phyloP scores from a whole-genome alignment of 2,329 filamentous ascomycete species.

The Endocalyx cinctus region DNA sequence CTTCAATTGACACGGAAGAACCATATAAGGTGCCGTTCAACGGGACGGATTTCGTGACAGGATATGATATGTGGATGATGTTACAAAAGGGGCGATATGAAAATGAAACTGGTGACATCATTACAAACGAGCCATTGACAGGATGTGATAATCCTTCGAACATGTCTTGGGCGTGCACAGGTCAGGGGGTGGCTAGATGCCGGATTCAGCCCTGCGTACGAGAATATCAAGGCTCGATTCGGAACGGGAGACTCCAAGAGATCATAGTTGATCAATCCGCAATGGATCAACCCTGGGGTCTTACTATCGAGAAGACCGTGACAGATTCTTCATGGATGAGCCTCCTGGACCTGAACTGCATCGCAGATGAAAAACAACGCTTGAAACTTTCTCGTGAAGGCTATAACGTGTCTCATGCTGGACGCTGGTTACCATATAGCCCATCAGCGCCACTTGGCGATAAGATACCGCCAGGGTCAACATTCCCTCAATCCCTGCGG shows the following conservation, averaged over 20 bases:
- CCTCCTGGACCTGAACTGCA: slow-evolving; percentile 1
- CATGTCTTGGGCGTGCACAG: too few relatives aligned
- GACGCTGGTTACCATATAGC: slow-evolving; percentile 5
- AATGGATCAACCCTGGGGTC: slow-evolving; percentile 3
- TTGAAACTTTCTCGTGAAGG: slow-evolving; percentile 1
- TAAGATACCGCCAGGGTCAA: background rate
- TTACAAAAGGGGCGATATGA: too few relatives aligned
- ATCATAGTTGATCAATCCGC: slow-evolving; percentile 1
- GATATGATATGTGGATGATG: too few relatives aligned
- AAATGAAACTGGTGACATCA: too few relatives aligned
- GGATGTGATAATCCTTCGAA: too few relatives aligned
- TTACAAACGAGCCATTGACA: too few relatives aligned
- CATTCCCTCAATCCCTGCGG: slow-evolving; percentile 4
- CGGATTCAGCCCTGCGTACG: slow-evolving; percentile 4
- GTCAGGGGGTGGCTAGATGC: slow-evolving; percentile 3
- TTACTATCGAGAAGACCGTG: background rate
- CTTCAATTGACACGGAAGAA: too few relatives aligned
- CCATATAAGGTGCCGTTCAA: too few relatives aligned
- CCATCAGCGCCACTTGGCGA: slow-evolving; percentile 1
- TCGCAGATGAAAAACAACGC: background rate
- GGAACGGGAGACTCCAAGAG: slow-evolving; percentile 1
- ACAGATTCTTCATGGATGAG: background rate
- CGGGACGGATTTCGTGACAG: too few relatives aligned
- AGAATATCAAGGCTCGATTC: slow-evolving; percentile 3
- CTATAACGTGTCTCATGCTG: background rate